These are phyloP conservation scores for Madurella fahalii DNA, from an alignment of 2,329 filamentous ascomycete species.

Conservation along the genomic window DNA sequence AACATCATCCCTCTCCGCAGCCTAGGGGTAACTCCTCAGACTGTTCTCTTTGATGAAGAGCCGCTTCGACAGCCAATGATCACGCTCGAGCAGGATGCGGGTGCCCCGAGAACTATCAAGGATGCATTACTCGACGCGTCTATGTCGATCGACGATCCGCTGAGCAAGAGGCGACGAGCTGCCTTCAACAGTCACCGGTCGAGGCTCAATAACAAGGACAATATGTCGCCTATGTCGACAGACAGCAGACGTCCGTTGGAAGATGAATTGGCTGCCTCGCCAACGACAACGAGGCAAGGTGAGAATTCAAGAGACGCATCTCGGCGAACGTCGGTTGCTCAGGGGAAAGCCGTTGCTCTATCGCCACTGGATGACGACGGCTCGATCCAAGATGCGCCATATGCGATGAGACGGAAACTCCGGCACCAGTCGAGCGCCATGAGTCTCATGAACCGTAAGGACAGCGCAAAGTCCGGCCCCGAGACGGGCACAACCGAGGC, in stretches of 20 bases:
- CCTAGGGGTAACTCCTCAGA: slow-evolving; percentile 76
- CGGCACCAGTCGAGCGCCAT: slow-evolving; percentile 58
- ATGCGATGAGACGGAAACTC: slow-evolving; percentile 43
- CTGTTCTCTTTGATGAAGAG: slow-evolving; percentile 85
- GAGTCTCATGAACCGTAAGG: slow-evolving; percentile 55
- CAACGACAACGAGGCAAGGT: slow-evolving; percentile 27
- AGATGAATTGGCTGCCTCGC: slow-evolving; percentile 26
- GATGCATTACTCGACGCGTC: slow-evolving; percentile 91
- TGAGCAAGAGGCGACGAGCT: slow-evolving; percentile 50
- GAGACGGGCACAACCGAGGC: slow-evolving; percentile 57
- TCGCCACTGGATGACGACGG: slow-evolving; percentile 26
- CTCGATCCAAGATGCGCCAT: slow-evolving; percentile 39
- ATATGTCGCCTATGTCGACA: slow-evolving; percentile 37
- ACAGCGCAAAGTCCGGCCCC: slow-evolving; percentile 53
- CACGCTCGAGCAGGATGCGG: slow-evolving; percentile 34
- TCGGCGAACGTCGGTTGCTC: slow-evolving; percentile 32
- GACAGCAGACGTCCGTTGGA: slow-evolving; percentile 32
- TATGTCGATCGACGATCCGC: slow-evolving; percentile 72
- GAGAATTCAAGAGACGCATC: slow-evolving; percentile 38
- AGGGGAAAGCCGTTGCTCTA: slow-evolving; percentile 21
- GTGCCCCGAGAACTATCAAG: slow-evolving; percentile 69
- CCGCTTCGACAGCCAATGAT: slow-evolving; percentile 43
- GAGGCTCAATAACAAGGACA: slow-evolving; percentile 37
- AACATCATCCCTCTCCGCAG: slow-evolving; percentile 71
- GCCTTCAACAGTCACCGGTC: slow-evolving; percentile 49